Percentiles rank a stretch among this genome's conserved stretches.
These are phyloP conservation scores for Polysphondylium violaceum DNA, from an alignment of 78 protist species.

Conservation along the genomic window DNA sequence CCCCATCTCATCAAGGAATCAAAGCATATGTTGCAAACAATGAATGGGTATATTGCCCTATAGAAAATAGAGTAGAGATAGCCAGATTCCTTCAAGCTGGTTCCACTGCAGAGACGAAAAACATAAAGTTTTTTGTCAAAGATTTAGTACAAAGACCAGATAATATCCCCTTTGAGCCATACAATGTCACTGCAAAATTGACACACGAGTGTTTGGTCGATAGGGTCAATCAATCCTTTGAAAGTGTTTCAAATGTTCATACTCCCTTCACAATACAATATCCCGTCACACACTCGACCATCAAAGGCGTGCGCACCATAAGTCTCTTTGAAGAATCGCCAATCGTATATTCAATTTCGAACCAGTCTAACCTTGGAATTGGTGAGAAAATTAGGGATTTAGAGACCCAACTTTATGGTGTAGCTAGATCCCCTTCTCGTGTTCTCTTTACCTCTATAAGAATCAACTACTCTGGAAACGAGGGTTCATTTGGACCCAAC, in stretches of 20 bases:
- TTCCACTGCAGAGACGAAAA: background rate
- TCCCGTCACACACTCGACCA: constrained; percentile 31
- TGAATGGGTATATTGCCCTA: constrained; percentile 52
- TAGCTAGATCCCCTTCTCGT: constrained; percentile 9
- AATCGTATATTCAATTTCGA: constrained; percentile 20
- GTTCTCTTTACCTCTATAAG: constrained; percentile 22
- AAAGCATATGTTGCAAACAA: constrained; percentile 10
- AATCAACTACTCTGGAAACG: constrained; percentile 11
- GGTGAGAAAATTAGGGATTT: background rate
- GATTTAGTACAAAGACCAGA: constrained; percentile 4
- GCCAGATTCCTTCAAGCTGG: background rate
- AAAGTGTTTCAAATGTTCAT: background rate
- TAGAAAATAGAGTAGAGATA: constrained; percentile 7
- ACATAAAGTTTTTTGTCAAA: background rate
- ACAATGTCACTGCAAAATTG: background rate
- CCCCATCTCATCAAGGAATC: constrained; percentile 54
- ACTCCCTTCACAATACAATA: constrained; percentile 24
- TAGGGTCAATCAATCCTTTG: constrained; percentile 38
- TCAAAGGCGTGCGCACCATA: constrained; percentile 32
- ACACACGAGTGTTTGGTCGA: constrained; percentile 32
- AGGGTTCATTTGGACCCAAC: background rate
- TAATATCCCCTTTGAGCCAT: constrained; percentile 25
- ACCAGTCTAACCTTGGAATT: constrained; percentile 21
- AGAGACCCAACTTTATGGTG: background rate
- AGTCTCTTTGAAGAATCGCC: constrained; percentile 57